Percentiles rank a stretch among this genome's conserved stretches.
Evolutionary conservation across 371 early-diverging fungal genomes (phyloP).

Genomic region (Quaeritorhiza haematococci): DNA sequence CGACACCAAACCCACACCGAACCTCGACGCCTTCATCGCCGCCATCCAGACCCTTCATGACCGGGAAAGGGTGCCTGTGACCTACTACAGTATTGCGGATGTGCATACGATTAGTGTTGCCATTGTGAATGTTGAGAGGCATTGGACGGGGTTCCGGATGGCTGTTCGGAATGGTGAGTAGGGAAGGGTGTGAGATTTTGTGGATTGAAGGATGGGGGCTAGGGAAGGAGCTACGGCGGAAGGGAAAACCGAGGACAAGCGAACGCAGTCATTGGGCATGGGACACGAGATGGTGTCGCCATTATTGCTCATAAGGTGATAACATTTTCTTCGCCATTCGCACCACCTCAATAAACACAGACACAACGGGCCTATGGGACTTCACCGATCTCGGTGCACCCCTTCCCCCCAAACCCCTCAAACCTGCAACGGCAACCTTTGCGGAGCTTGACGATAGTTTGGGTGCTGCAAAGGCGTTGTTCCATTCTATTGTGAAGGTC

Average conservation of each 20-base stretch:
- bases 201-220: too few species aligned
- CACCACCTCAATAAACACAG: constrained; percentile 17
- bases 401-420: constrained; percentile 26
- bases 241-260: too few species aligned
- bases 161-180: constrained; percentile 68
- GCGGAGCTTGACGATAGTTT: constrained; percentile 37
- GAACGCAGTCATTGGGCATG: too few species aligned
- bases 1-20: constrained; percentile 67
- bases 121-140: constrained; percentile 72
- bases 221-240: too few species aligned
- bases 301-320: too few species aligned
- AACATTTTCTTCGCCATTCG: too few species aligned
- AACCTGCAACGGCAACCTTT: constrained; percentile 32
- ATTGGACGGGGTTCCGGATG: constrained; percentile 75
- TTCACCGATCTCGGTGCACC: constrained; percentile 65
- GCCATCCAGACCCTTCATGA: constrained; percentile 74
- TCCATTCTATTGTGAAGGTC: constrained; percentile 37
- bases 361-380: constrained; percentile 80
- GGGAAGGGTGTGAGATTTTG: background rate
- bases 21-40: constrained; percentile 68
- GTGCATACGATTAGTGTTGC: constrained; percentile 66
- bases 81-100: constrained; percentile 61
- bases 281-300: too few species aligned
- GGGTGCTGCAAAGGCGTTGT: constrained; percentile 26
- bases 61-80: constrained; percentile 68